phyloP scores from a whole-genome alignment of 1,284 basidiomycete genomes.

The Ganoderma resinaceum region DNA sequence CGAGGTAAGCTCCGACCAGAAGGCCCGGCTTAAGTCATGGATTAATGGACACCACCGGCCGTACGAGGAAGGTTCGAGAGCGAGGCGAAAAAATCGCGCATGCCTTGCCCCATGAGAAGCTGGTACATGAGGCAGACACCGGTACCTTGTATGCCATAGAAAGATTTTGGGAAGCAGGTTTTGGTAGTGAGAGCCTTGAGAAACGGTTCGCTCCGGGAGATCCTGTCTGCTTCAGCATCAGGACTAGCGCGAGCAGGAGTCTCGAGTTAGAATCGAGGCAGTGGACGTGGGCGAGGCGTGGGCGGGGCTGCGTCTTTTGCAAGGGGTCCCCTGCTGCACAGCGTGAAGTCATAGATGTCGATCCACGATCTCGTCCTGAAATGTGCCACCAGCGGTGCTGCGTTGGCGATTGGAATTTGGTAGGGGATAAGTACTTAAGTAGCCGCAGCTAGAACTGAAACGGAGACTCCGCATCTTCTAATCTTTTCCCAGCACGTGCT shows the following conservation, averaged over 20 bases:
- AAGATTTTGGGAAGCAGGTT: neutral
- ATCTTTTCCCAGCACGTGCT: neutral
- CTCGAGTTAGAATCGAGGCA: neutral
- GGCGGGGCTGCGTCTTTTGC: neutral
- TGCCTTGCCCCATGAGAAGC: neutral
- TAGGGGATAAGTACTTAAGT: neutral
- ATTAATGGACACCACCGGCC: neutral
- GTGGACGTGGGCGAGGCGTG: neutral
- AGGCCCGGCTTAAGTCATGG: neutral
- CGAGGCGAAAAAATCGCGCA: neutral
- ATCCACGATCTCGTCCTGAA: neutral
- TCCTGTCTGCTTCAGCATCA: neutral
- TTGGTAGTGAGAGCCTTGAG: neutral
- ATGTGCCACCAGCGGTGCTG: neutral
- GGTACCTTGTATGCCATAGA: neutral
- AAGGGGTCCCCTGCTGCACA: neutral
- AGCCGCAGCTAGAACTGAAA: too few species aligned
- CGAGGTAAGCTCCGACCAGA: neutral
- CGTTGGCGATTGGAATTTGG: neutral
- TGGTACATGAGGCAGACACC: neutral
- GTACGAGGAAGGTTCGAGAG: slow-evolving; percentile 1
- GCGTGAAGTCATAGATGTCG: neutral
- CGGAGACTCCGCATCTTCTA: too few species aligned
- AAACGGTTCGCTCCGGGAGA: neutral
- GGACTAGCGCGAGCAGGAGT: neutral